Conservation (phyloP, 2,329 filamentous ascomycete genomes). For the Epichloe bromicola region DNA sequence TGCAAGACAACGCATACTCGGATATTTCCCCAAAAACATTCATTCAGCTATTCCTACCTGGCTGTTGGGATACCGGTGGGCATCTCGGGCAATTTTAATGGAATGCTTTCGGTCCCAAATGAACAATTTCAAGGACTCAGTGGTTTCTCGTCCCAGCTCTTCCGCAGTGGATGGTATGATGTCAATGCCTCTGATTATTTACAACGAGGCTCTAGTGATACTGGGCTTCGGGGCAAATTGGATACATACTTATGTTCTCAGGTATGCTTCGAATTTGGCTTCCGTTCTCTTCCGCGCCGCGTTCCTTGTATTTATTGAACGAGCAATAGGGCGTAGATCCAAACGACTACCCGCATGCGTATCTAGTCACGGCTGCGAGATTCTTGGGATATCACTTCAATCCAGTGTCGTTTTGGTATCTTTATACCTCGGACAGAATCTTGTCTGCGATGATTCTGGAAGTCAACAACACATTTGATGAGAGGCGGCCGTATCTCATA, state of each 20-base stretch:
- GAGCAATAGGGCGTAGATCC: conserved; percentile 42
- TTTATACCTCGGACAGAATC: conserved; percentile 46
- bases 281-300: conserved; percentile 6
- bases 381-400: conserved; percentile 63
- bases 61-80: conserved; percentile 54
- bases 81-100: conserved; percentile 41
- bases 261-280: conserved; percentile 26
- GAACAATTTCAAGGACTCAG: background rate
- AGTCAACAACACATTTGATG: conserved; percentile 66
- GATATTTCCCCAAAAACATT: conserved; percentile 53
- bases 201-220: conserved; percentile 33
- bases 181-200: conserved; percentile 50
- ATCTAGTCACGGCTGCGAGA: conserved; percentile 56
- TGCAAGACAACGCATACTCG: conserved; percentile 52
- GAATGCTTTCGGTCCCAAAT: conserved; percentile 38
- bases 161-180: conserved; percentile 36
- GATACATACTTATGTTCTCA: conserved; percentile 43
- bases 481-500: conserved; percentile 36
- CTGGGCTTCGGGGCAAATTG: conserved; percentile 52
- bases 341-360: conserved; percentile 50
- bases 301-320: conserved; percentile 1
- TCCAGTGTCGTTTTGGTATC: conserved; percentile 67
- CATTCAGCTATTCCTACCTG: conserved; percentile 59
- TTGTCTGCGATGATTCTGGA: conserved; percentile 57
- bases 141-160: conserved; percentile 1